Base-by-base conservation (phyloP, 1,284 basidiomycete genomes). In the Trichosporon sp. region DNA sequence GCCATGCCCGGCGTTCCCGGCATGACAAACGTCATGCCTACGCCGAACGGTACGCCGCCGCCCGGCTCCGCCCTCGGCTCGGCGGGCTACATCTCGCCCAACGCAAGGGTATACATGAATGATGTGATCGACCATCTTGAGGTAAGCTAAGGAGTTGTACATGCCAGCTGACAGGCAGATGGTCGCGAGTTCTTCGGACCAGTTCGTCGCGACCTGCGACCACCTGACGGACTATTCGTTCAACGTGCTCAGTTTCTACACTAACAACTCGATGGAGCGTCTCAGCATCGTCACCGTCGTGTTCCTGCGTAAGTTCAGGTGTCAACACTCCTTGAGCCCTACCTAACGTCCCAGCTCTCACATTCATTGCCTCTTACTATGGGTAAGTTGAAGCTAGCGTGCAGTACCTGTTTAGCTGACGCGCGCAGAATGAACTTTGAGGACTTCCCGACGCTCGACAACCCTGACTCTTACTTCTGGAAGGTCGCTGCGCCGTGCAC, bases 171-270 rank as follows among this genome's bases (percentile, higher is more conserved):
- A 71, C 73, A n/a, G 1, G 6, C 70, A 73, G 73, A 74, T 80
- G 65, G 78, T 83, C n/a, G 76, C 82, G 4, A 76, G 77, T n/a
- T 76, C 76, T 8, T 71, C 83, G 68, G 83, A 84, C 65, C 82
- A 83, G 70, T 84, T 80, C 68, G 79, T 81, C 8, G 77, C 79
- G 64, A 82, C 80, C 0, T 82, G 80, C 51, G 82, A 84, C 68
- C 81, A 84, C 74, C 70, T 84, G 68, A 83, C 82, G 8, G 81
- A 82, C 74, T 84, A 83, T 71, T 80, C 82, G 35, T 84, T 84
- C 74, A 83, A 83, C 66, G 78, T 81, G 46, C 70, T 84, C 67
- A 80, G 79, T 59, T 84, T 84, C 78, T 78, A 80, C 64, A 82
- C 82, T 1, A 84, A 84, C 75, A 79, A 78, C 46, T 81, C 81